Conservation (phyloP, 345 rosid species). For the Draba incana region DNA sequence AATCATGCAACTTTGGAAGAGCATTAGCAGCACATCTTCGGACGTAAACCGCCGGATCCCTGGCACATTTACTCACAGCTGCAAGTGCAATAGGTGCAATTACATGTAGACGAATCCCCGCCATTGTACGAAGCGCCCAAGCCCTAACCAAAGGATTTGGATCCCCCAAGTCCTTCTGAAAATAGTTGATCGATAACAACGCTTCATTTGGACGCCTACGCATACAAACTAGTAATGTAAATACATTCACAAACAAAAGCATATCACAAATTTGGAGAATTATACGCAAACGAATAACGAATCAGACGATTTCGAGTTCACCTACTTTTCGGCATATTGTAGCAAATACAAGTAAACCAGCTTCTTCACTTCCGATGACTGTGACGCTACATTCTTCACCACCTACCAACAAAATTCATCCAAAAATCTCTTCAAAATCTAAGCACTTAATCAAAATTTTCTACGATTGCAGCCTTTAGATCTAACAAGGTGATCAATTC, state of each 20-base stretch:
- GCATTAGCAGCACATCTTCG: constrained; percentile 97
- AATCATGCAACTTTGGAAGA: constrained; percentile 87
- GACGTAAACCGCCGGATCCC: constrained; percentile 93
- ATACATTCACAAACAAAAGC: background rate
- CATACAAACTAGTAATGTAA: constrained; percentile 10
- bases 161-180: constrained; percentile 97
- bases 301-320: background rate
- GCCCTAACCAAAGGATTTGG: constrained; percentile 94
- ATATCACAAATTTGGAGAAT: background rate
- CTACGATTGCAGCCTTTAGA: constrained; percentile 15
- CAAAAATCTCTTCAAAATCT: background rate
- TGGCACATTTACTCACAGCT: constrained; percentile 83
- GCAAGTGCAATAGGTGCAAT: constrained; percentile 87
- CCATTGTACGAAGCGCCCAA: constrained; percentile 98
- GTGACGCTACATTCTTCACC: constrained; percentile 94
- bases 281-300: background rate
- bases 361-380: constrained; percentile 93
- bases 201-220: constrained; percentile 97
- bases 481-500: background rate
- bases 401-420: constrained; percentile 54
- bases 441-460: background rate
- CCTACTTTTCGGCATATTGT: constrained; percentile 95
- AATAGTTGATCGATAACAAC: constrained; percentile 85
- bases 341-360: constrained; percentile 91
- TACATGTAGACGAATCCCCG: constrained; percentile 85